Percentiles rank a stretch among this genome's conserved stretches.
Evolutionary conservation across 2,329 filamentous ascomycete species (phyloP).

Genomic region (Seiridium cupressi): DNA sequence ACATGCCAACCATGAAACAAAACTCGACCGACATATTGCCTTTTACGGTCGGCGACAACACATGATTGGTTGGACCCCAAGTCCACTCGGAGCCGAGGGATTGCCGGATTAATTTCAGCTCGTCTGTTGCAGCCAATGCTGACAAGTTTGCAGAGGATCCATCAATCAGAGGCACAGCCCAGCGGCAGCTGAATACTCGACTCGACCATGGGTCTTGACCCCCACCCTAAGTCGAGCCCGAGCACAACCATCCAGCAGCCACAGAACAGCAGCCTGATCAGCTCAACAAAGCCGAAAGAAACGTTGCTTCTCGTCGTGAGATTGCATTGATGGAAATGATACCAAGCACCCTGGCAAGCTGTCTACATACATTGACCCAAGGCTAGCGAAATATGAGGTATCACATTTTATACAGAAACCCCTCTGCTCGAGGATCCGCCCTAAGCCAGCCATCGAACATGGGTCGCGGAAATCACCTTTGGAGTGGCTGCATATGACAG

Average conservation of each 20-base stretch:
- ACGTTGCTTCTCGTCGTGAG: too few relatives aligned
- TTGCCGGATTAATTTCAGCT: neutral
- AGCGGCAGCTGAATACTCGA: neutral
- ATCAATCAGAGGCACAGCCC: neutral
- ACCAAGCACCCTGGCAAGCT: neutral
- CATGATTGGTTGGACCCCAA: neutral
- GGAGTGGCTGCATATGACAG: conserved; percentile 2
- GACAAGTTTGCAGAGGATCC: neutral
- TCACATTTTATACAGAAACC: conserved; percentile 9
- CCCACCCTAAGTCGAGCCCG: neutral
- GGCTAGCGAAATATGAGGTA: neutral
- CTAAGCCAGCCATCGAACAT: neutral
- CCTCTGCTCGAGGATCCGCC: conserved; percentile 4
- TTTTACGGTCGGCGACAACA: neutral
- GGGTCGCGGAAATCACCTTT: conserved; percentile 7
- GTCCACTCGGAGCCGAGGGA: neutral
- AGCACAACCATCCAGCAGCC: neutral
- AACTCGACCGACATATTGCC: neutral
- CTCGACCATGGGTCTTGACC: neutral
- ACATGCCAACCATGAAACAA: neutral
- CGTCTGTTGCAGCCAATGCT: neutral
- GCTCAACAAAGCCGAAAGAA: too few relatives aligned
- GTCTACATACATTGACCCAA: neutral
- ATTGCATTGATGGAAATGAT: too few relatives aligned
- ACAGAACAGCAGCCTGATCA: too few relatives aligned